Evolutionary conservation across 179 eudicot genomes (phyloP), one percentile per base, ranked within the genome.

Genomic region (Sideroxylon spinosum): DNA sequence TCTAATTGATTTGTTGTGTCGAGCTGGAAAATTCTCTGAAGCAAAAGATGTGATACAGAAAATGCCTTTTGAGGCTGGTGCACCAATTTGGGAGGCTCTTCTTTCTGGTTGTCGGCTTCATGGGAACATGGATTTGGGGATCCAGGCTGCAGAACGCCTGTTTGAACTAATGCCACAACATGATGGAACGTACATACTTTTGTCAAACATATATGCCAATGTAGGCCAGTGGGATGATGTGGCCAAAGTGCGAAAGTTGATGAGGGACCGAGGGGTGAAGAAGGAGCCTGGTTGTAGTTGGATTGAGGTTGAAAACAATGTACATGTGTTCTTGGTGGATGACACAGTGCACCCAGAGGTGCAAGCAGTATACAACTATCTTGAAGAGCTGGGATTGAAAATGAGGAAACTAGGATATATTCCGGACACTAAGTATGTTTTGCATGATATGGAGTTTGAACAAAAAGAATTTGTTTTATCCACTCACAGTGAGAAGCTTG

Each of bases 241-340:
- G 78, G 92, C 92, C 9, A 85, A 79, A 80, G 91, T 90, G 44
- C 82, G 94, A 60, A 81, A 84, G 62, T 80, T 89, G 76, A 91
- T 91, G 92, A 82, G 89, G 85, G 92, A 91, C 59, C 78, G 87
- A 86, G 95, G 95, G 50, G 92, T 91, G 80, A 91, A 89, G 81
- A 91, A 91, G 79, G 92, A 89, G 81, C 95, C 92, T 22, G 95
- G 91, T 61, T 91, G 95, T 84, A 91, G 95, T 75, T 91, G 95
- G 95, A 79, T 91, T 26, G 92, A 91, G 82, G 90, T 91, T 26
- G 92, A 86, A 55, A 91, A 79, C 81, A 88, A 77, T 66, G 89
- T 91, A 6, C 86, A 91, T 53, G 92, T 89, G 17, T 91, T 91
- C 79, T 85, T 91, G 82, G 95, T 88, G 23, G 88, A 86, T 74